Evolutionary conservation across 106 monocot species (phyloP).

Genomic region (Dendrobium huoshanense): DNA sequence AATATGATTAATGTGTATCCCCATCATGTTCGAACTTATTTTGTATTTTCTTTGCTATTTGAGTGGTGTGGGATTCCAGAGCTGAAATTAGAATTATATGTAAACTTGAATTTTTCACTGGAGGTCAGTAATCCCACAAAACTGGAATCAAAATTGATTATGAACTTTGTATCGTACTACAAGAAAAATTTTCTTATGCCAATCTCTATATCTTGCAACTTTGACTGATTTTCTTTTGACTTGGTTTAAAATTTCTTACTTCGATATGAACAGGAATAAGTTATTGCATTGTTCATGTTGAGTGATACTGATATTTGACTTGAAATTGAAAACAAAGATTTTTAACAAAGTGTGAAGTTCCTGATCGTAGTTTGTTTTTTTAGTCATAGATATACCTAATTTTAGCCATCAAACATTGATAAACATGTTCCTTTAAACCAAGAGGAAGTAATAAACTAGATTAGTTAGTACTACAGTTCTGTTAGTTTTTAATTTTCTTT

Average conservation of each 20-base stretch:
- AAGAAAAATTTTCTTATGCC: not conserved
- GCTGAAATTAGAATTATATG: not conserved
- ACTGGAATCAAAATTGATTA: not conserved
- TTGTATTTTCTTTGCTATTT: not conserved
- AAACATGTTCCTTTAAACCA: too few species aligned
- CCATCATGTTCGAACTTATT: not conserved
- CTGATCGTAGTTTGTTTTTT: not conserved
- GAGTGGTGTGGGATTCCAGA: not conserved
- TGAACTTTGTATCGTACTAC: not conserved
- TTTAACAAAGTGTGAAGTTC: not conserved
- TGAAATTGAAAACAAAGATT: not conserved
- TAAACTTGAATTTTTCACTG: not conserved
- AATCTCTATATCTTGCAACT: not conserved
- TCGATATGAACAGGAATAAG: not conserved
- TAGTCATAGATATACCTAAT: not conserved
- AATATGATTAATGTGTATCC: not conserved
- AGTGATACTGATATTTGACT: not conserved
- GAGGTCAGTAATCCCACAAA: not conserved
- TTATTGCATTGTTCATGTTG: not conserved
- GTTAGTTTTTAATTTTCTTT: not conserved
- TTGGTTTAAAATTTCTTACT: not conserved
- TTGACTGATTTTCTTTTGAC: not conserved
- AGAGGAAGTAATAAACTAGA: not conserved
- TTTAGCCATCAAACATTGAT: not conserved
- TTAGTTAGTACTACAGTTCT: not conserved